These are phyloP conservation scores for Schizothecium vesticola DNA, from an alignment of 495 filamentous ascomycete genomes.

Conservation along the genomic window DNA sequence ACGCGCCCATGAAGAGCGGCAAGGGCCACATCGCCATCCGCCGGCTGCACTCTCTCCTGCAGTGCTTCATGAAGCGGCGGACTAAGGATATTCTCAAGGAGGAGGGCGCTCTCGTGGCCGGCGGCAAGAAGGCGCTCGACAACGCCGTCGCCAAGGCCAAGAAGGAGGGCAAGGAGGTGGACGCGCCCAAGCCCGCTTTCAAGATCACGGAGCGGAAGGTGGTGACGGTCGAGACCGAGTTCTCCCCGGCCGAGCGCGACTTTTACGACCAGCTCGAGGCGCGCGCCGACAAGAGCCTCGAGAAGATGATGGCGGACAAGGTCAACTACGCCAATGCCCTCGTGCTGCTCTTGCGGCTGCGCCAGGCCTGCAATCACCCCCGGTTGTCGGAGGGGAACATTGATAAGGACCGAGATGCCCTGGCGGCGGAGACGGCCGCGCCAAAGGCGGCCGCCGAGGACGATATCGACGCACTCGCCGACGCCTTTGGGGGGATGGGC, in stretches of 20 bases:
- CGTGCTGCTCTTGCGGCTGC: slow-evolving; percentile 77
- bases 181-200: slow-evolving; percentile 54
- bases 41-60: slow-evolving; percentile 75
- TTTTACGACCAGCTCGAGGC: slow-evolving; percentile 83
- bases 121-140: slow-evolving; percentile 49
- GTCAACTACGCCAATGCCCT: slow-evolving; percentile 62
- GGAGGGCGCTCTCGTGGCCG: slow-evolving; percentile 68
- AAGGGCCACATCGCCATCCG: slow-evolving; percentile 84
- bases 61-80: slow-evolving; percentile 91
- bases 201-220: slow-evolving; percentile 85
- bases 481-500: slow-evolving; percentile 76
- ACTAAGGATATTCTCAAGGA: slow-evolving; percentile 92
- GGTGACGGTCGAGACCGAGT: slow-evolving; percentile 70
- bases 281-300: slow-evolving; percentile 77
- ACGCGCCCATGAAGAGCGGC: slow-evolving; percentile 74
- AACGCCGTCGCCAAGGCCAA: slow-evolving; percentile 43
- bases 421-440: slow-evolving; percentile 55
- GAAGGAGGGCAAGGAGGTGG: slow-evolving; percentile 42
- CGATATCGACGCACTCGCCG: slow-evolving; percentile 73
- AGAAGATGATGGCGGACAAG: slow-evolving; percentile 71
- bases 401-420: slow-evolving; percentile 79
- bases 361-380: slow-evolving; percentile 93
- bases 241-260: slow-evolving; percentile 68
- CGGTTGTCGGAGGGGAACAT: slow-evolving; percentile 78
- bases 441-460: slow-evolving; percentile 45